These are phyloP conservation scores for Mrakia blollopis DNA, from an alignment of 768 basidiomycete species.

Conservation along the genomic window DNA sequence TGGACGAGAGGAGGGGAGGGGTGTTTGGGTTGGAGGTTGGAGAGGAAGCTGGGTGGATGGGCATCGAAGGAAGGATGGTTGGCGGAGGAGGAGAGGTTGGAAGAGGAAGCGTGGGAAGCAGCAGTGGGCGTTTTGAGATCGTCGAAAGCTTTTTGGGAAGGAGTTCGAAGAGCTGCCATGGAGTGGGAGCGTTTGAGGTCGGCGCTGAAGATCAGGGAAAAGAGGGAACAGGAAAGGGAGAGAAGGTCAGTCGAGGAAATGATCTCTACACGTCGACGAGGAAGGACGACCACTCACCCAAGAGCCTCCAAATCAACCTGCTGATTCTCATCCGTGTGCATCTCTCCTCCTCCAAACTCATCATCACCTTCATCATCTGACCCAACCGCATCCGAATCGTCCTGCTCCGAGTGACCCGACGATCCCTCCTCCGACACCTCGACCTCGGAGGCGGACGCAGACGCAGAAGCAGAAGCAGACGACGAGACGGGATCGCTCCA, in stretches of 20 bases:
- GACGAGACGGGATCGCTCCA: not conserved
- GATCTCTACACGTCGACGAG: not conserved
- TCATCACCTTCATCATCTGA: not conserved
- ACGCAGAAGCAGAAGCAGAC: not conserved
- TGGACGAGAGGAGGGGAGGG: slow-evolving; percentile 45
- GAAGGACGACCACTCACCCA: not conserved
- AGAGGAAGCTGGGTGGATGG: not conserved
- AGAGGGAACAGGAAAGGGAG: not conserved
- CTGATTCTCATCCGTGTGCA: not conserved
- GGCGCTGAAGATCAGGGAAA: not conserved
- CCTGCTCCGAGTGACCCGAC: not conserved
- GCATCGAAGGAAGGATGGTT: not conserved
- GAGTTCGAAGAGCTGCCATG: not conserved
- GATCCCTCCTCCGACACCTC: not conserved
- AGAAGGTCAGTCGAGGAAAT: not conserved
- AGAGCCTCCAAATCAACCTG: not conserved
- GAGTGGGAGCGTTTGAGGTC: slow-evolving; percentile 4
- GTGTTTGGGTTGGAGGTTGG: not conserved
- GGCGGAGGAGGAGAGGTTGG: not conserved
- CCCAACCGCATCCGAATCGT: not conserved
- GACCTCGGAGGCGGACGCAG: not conserved
- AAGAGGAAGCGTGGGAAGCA: not conserved
- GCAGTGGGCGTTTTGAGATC: slow-evolving; percentile 12
- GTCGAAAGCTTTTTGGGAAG: slow-evolving; percentile 2
- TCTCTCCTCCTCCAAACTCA: not conserved